Conservation (phyloP, 1,284 basidiomycete genomes). For the Anthracocystis panici-leucophaei region DNA sequence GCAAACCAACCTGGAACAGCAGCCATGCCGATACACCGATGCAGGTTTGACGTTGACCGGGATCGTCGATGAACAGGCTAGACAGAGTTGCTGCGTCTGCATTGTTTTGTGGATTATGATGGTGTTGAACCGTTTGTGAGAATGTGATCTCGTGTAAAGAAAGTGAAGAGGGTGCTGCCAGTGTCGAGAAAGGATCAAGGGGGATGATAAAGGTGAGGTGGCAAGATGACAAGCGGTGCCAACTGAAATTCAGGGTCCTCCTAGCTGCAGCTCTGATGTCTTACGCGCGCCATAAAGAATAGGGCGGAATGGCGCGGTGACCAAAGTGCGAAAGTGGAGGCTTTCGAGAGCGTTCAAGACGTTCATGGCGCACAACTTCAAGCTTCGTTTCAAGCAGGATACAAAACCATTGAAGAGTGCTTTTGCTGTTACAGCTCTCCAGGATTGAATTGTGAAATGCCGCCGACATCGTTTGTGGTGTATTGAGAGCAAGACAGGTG, state of each 20-base stretch:
- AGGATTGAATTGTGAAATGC: no score
- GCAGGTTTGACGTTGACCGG: constrained; percentile 22
- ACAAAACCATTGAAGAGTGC: no score
- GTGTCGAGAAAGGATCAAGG: not conserved
- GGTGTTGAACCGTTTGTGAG: not conserved
- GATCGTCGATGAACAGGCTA: constrained; percentile 42
- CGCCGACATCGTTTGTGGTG: no score
- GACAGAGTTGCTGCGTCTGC: constrained; percentile 27
- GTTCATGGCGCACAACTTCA: no score
- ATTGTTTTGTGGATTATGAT: not conserved
- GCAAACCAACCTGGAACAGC: constrained; percentile 43
- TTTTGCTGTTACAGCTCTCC: no score
- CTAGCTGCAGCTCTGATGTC: constrained; percentile 3
- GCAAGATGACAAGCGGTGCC: not conserved
- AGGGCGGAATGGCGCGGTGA: not conserved
- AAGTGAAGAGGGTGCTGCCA: not conserved
- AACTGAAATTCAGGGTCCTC: constrained; percentile 7
- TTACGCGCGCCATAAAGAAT: constrained; percentile 3
- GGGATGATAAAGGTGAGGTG: not conserved
- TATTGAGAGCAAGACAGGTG: no score
- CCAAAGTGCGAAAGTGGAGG: not conserved
- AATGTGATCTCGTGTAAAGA: not conserved
- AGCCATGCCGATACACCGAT: constrained; percentile 40
- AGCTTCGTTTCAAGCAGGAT: no score
- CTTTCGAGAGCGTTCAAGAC: no score